Evolutionary conservation across 2,329 filamentous ascomycete genomes (phyloP).

Genomic region (Verticillium longisporum): DNA sequence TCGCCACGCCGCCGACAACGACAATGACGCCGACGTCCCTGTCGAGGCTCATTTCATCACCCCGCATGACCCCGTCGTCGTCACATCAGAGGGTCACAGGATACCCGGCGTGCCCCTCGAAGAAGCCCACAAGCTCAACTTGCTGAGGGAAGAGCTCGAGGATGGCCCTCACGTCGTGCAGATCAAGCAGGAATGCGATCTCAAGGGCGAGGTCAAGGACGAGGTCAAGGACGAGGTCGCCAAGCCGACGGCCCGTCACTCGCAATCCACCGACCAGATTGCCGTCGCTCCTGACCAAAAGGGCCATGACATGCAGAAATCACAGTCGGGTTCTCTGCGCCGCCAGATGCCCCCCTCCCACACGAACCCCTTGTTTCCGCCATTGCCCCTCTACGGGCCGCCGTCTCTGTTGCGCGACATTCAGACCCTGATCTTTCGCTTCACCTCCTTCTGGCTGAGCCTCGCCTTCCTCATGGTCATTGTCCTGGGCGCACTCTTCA

Average conservation of each 20-base stretch:
- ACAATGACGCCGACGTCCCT: conserved; percentile 35
- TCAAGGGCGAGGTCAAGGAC: not conserved
- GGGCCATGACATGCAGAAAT: conserved; percentile 16
- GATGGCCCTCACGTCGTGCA: conserved; percentile 18
- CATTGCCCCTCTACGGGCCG: conserved; percentile 74
- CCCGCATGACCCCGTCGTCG: conserved; percentile 63
- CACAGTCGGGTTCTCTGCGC: conserved; percentile 24
- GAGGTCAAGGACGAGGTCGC: no score
- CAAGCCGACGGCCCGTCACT: not conserved
- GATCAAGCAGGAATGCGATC: conserved; percentile 11
- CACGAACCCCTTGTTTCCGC: conserved; percentile 78
- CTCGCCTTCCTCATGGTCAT: conserved; percentile 71
- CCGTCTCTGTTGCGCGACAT: conserved; percentile 58
- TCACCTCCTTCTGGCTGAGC: conserved; percentile 69
- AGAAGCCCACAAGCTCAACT: conserved; percentile 66
- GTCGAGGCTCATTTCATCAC: conserved; percentile 61
- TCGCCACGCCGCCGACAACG: conserved; percentile 10
- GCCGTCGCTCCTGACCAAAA: conserved; percentile 6
- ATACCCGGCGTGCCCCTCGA: conserved; percentile 62
- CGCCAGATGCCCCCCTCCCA: conserved; percentile 54
- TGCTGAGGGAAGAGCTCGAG: conserved; percentile 44
- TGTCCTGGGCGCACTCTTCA: conserved; percentile 66
- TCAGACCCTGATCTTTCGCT: conserved; percentile 59
- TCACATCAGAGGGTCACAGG: conserved; percentile 59
- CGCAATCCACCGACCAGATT: not conserved